phyloP scores from a whole-genome alignment of 768 basidiomycete species.

The Termitomyces sp. region DNA sequence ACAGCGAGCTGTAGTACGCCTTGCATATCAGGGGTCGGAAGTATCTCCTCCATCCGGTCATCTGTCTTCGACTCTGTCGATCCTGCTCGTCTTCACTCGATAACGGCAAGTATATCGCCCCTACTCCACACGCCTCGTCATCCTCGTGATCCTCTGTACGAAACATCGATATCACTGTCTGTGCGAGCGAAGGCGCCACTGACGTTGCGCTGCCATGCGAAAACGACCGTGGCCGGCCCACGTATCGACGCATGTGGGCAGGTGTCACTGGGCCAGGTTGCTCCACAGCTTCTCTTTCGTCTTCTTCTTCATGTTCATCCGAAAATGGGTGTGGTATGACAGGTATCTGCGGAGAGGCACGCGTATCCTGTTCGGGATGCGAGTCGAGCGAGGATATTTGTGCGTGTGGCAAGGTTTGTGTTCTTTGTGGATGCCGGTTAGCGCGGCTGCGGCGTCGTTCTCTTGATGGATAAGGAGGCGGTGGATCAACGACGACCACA shows the following conservation, averaged over 20 bases:
- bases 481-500: constrained; percentile 43
- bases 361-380: constrained; percentile 30
- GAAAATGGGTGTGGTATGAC: not conserved
- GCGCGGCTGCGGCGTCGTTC: constrained; percentile 36
- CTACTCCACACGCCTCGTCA: constrained; percentile 25
- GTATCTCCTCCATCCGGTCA: constrained; percentile 45
- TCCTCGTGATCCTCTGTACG: constrained; percentile 37
- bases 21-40: constrained; percentile 55
- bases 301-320: constrained; percentile 20
- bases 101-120: constrained; percentile 8
- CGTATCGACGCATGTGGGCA: constrained; percentile 18
- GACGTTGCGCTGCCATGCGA: constrained; percentile 58
- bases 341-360: constrained; percentile 19
- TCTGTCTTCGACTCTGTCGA: constrained; percentile 7
- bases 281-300: constrained; percentile 9
- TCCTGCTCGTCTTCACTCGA: constrained; percentile 10
- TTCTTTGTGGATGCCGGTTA: constrained; percentile 22
- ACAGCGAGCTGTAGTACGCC: constrained; percentile 62
- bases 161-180: constrained; percentile 70
- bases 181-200: constrained; percentile 60
- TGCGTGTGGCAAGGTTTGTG: constrained; percentile 23
- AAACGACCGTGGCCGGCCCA: constrained; percentile 45
- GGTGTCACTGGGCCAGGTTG: constrained; percentile 9
- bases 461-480: constrained; percentile 64
- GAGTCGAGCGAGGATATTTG: constrained; percentile 30